Evolutionary conservation across 768 basidiomycete species (phyloP), one percentile per base, ranked within the genome.

Genomic region (Rhizopogon salebrosus): DNA sequence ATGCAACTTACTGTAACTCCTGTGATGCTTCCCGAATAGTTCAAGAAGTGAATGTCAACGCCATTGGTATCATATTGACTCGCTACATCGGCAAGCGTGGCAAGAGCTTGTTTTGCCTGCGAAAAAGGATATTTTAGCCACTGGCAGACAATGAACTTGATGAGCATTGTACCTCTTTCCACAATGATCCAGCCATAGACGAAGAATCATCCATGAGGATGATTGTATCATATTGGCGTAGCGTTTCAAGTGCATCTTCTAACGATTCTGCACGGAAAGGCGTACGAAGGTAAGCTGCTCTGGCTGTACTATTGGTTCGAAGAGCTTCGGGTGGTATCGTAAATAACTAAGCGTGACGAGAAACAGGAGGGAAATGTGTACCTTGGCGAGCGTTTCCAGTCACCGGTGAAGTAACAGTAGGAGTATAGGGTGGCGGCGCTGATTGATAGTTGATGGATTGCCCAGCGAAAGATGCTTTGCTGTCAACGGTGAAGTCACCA

Each of bases 31-130:
- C 51, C 58, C 27, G 51, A 38, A 48, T 72, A 62, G 54, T 85
- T 85, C 49, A 87, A 59, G 66, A 87, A 87, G 57, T 80, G 66
- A 4, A 86, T 70, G 53, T 86, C 84, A 37, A 87, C 76, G 2
- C 85, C 85, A 52, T 84, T 76, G 6, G 56, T 60, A 55, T 83
- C 83, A 49, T 85, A 84, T 37, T 63, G 54, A 1, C 72, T 64
- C 0, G 82, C 82, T 6, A 67, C 66, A 6, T 72, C 67, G 11
- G 80, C 82, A 9, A 87, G 70, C 3, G 67, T 62, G 38, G 73
- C 72, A 27, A 85, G 68, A 2, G 80, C 80, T 18, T 71, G 60
- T 39, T 66, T 60, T 2, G 80, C 76, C 76, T 81, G 40, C 35
- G 16, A 14, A 11, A 8, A 6, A 49, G 10, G 43, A 0, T 55